Evolutionary conservation across 139 green algal species (phyloP).

Genomic region (Deuterostichococcus epilithicus): DNA sequence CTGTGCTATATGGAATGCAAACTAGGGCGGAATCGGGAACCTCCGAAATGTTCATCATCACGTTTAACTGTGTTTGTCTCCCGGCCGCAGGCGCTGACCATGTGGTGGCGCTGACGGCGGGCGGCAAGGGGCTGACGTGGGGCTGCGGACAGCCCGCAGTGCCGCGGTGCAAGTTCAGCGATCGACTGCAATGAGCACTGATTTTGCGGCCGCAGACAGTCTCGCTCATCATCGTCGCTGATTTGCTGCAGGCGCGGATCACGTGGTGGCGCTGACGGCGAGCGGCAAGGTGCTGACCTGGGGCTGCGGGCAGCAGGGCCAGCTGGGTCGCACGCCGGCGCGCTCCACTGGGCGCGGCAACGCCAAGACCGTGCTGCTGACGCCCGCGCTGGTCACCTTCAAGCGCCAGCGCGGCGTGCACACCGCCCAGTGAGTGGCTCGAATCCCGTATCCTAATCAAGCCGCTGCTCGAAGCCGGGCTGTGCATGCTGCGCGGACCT

Average conservation of each 20-base stretch:
- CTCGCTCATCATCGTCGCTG: too few relatives aligned
- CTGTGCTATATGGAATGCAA: too few relatives aligned
- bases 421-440: not conserved
- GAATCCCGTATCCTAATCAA: not conserved
- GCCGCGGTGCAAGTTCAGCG: too few relatives aligned
- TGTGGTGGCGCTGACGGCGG: conserved; percentile 47
- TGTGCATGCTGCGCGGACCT: too few relatives aligned
- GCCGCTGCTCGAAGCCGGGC: too few relatives aligned
- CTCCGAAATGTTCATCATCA: too few relatives aligned
- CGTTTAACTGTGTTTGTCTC: not conserved
- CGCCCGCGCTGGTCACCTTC: conserved; percentile 32
- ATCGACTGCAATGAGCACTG: too few relatives aligned
- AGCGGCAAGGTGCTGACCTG: conserved; percentile 68
- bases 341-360: conserved; percentile 8
- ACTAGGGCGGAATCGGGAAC: too few relatives aligned
- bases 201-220: too few relatives aligned
- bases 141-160: conserved; percentile 70
- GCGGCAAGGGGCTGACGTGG: conserved; percentile 71
- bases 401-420: conserved; percentile 7
- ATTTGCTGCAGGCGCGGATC: conserved; percentile 55
- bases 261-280: conserved; percentile 57
- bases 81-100: conserved; percentile 60
- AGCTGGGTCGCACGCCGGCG: conserved; percentile 63
- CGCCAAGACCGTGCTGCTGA: conserved; percentile 41
- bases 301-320: conserved; percentile 75